phyloP scores from a whole-genome alignment of 192 early-diverging fungal genomes.

The Mortierella alpina region DNA sequence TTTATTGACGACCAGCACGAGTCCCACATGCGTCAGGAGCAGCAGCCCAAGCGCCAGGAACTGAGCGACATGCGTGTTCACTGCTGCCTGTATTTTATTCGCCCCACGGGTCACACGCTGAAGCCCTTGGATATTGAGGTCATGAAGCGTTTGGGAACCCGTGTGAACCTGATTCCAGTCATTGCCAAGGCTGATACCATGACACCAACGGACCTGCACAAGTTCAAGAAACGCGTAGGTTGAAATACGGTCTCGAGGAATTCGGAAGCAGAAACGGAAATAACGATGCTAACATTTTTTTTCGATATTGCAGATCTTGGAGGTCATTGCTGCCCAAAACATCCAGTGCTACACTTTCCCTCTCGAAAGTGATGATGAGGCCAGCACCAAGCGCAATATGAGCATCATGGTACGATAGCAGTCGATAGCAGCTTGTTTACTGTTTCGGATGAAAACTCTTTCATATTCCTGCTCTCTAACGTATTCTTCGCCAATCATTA shows the following conservation, averaged over 20 bases:
- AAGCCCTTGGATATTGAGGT: slow-evolving; percentile 96
- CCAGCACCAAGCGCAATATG: slow-evolving; percentile 80
- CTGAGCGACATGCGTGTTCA: slow-evolving; percentile 96
- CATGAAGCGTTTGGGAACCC: slow-evolving; percentile 96
- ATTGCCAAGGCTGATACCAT: slow-evolving; percentile 99
- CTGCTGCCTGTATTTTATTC: slow-evolving; percentile 99
- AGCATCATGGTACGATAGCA: slow-evolving; percentile 72
- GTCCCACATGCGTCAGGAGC: slow-evolving; percentile 92
- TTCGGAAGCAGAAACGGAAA: neutral
- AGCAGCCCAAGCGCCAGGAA: slow-evolving; percentile 85
- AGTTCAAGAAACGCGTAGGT: slow-evolving; percentile 94
- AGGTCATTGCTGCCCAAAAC: slow-evolving; percentile 91
- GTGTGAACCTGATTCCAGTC: slow-evolving; percentile 97
- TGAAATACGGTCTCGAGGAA: neutral
- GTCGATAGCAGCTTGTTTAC: slow-evolving; percentile 6
- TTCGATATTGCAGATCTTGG: slow-evolving; percentile 72
- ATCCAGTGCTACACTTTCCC: slow-evolving; percentile 93
- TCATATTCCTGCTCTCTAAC: neutral
- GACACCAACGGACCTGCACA: slow-evolving; percentile 88
- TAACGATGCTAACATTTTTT: neutral
- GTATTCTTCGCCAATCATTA: slow-evolving; percentile 8
- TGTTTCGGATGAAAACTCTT: slow-evolving; percentile 4
- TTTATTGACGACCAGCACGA: slow-evolving; percentile 99
- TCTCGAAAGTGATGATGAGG: slow-evolving; percentile 90
- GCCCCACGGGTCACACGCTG: slow-evolving; percentile 95